Percentiles rank a stretch among this genome's conserved stretches.
phyloP scores from a whole-genome alignment of 2,329 filamentous ascomycete genomes.

The Colletotrichum cereale region DNA sequence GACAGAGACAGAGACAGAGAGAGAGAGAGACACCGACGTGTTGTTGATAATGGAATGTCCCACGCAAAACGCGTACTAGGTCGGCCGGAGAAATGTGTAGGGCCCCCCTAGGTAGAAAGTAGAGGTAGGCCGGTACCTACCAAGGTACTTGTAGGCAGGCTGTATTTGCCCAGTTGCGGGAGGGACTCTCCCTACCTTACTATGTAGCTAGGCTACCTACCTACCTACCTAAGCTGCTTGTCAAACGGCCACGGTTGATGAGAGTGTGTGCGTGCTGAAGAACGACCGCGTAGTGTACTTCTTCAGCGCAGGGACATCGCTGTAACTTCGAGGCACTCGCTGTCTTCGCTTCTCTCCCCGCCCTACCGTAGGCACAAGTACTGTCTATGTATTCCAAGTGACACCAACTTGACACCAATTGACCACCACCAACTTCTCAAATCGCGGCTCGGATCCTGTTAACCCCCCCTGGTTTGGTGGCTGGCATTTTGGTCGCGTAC shows the following conservation, averaged over 20 bases:
- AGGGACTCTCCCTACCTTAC: background rate
- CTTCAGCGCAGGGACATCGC: constrained; percentile 12
- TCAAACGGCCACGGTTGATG: background rate
- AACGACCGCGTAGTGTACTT: background rate
- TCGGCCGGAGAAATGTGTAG: background rate
- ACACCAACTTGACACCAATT: constrained; percentile 3
- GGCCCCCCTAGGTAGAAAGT: background rate
- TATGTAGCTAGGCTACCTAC: no score
- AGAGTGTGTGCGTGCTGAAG: background rate
- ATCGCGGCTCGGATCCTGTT: constrained; percentile 12
- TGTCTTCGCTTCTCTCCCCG: background rate
- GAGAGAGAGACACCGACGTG: background rate
- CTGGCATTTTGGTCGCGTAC: constrained; percentile 34
- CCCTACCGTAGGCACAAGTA: background rate
- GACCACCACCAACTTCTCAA: background rate
- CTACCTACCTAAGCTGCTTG: no score
- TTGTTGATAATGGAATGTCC: background rate
- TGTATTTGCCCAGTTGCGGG: no score
- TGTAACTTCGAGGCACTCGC: background rate
- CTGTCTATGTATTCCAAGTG: background rate
- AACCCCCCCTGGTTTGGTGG: constrained; percentile 24
- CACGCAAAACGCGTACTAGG: constrained; percentile 2
- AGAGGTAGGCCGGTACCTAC: no score
- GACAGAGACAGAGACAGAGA: background rate
- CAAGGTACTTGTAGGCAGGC: no score